phyloP scores from a whole-genome alignment of 495 filamentous ascomycete genomes.

The Tuber microsphaerosporum region DNA sequence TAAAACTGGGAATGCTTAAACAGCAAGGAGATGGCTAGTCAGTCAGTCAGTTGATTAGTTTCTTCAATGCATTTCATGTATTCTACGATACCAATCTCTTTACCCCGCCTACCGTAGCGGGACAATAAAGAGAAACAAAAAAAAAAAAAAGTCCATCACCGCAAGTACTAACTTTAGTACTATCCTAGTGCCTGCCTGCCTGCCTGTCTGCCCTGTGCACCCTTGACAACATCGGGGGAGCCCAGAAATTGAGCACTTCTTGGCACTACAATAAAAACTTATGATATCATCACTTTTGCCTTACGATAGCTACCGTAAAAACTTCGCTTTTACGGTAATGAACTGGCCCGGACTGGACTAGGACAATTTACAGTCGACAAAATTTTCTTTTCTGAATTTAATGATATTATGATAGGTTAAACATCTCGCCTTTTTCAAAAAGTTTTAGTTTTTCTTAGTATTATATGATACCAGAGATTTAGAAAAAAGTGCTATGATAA shows the following conservation, averaged over 20 bases:
- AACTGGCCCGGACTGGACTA: too few species aligned
- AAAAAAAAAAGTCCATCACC: not conserved
- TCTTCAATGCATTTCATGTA: not conserved
- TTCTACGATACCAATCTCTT: not conserved
- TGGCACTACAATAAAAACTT: not conserved
- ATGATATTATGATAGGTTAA: too few species aligned
- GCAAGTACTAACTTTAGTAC: not conserved
- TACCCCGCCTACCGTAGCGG: not conserved
- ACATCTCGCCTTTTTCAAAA: too few species aligned
- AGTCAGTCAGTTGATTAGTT: not conserved
- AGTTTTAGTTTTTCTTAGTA: too few species aligned
- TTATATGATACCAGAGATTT: too few species aligned
- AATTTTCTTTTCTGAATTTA: too few species aligned
- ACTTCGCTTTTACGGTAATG: too few species aligned
- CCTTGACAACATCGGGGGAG: not conserved
- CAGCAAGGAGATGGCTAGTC: not conserved
- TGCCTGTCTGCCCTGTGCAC: not conserved
- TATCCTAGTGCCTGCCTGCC: too few species aligned
- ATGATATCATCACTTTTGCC: not conserved
- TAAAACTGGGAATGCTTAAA: not conserved
- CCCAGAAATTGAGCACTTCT: not conserved
- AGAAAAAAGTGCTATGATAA: too few species aligned
- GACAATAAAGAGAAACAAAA: not conserved
- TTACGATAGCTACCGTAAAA: too few species aligned
- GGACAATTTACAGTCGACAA: too few species aligned